Evolutionary conservation across 2,329 filamentous ascomycete species (phyloP), one percentile per base, ranked within the genome.

Genomic region (Trichophyton benhamiae): DNA sequence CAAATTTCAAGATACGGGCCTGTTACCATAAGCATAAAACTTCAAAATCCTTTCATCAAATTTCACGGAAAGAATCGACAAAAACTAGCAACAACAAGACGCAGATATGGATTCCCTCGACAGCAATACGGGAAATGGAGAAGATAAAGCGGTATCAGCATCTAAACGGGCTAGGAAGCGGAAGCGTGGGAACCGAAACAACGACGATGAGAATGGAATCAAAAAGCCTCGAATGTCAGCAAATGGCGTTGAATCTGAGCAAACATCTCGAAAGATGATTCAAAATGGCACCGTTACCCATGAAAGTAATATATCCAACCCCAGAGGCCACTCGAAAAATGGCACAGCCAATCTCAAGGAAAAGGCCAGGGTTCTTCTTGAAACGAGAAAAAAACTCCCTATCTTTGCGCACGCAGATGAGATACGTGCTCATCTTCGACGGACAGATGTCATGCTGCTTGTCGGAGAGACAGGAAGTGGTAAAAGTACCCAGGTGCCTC

Each of bases 391-490:
- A 69, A 79, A 83, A 13, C 80, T 96, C 2, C 91, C 91, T 0
- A 92, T 96, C 66, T 96, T 89, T 84, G 76, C 81, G 3, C 83
- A 91, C 65, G 83, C 83, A 57, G 78, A 85, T 38, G 81, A 86
- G 27, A 95, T 96, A 58, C 83, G 84, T 41, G 70, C 78, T 15
- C 78, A 82, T 1, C 75, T 96, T 5, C 77, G 78, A 11, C 76
- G 83, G 38, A 85, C 83, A 64, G 83, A 95, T 68, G 83, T 96
- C 0, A 82, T 99, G 59, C 80, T 99, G 0, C 77, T 99, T 13
- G 87, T 94, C 1, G 92, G 92, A 76, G 92, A 97, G 73, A 99
- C 94, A 0, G 94, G 94, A 72, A 95, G 89, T 13, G 94, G 94
- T 71, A 99, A 99, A 76, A 95, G 89, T 77, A 99, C 94, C 0